Conservation (phyloP, 192 early-diverging fungal genomes). For the Allomyces macrogynus region DNA sequence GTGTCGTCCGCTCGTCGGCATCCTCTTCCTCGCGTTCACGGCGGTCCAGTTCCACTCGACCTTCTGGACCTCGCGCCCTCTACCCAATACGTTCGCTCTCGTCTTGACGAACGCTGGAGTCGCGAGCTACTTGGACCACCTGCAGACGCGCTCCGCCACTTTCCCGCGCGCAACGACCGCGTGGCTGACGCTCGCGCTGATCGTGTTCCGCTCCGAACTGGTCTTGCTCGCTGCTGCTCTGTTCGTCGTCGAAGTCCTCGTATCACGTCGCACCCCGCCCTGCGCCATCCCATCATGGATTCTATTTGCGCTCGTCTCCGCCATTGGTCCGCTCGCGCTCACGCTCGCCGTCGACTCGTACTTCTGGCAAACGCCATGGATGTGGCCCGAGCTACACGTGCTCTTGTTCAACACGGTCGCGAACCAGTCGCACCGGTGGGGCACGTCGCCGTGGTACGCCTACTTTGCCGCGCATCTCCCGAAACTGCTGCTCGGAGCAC, state of each 20-base stretch:
- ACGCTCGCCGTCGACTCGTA: slow-evolving; percentile 35
- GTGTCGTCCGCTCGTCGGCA: not conserved
- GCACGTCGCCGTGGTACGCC: slow-evolving; percentile 42
- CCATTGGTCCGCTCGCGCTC: slow-evolving; percentile 9
- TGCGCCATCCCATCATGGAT: slow-evolving; percentile 1
- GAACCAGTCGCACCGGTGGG: slow-evolving; percentile 25
- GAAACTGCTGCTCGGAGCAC: slow-evolving; percentile 42
- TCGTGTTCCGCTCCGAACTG: slow-evolving; percentile 40
- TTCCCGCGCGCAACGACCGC: slow-evolving; percentile 5
- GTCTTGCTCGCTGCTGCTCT: slow-evolving; percentile 25
- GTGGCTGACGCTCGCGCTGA: slow-evolving; percentile 15
- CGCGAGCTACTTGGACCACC: slow-evolving; percentile 18
- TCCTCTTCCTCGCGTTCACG: slow-evolving; percentile 23
- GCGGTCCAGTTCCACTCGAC: slow-evolving; percentile 65
- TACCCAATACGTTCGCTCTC: slow-evolving; percentile 75
- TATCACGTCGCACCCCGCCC: slow-evolving; percentile 5
- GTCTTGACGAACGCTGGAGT: slow-evolving; percentile 33
- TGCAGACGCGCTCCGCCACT: not conserved
- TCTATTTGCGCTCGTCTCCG: slow-evolving; percentile 2
- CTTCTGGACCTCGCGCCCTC: slow-evolving; percentile 70
- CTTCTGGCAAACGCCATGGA: slow-evolving; percentile 30
- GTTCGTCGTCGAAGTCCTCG: slow-evolving; percentile 8
- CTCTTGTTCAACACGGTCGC: slow-evolving; percentile 43
- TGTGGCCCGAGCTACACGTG: slow-evolving; percentile 44
- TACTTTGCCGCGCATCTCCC: slow-evolving; percentile 62